These are phyloP conservation scores for Cladorrhinum sp. DNA, from an alignment of 2,329 filamentous ascomycete genomes.

Conservation along the genomic window DNA sequence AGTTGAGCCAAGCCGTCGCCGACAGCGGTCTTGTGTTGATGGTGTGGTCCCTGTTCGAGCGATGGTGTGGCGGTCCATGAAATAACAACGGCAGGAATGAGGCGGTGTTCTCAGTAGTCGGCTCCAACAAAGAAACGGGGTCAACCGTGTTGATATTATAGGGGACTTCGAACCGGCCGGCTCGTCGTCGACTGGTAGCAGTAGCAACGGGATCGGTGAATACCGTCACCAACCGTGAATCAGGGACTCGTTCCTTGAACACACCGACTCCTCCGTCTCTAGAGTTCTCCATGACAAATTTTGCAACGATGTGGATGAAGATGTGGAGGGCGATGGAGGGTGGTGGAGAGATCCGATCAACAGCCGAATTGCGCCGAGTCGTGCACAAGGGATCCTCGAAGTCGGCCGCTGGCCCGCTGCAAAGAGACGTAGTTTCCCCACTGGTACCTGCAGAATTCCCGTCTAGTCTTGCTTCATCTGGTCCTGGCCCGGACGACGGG, in stretches of 20 bases:
- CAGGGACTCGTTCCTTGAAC: no score
- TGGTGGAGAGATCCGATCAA: not conserved
- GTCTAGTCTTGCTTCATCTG: no score
- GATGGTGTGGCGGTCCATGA: not conserved
- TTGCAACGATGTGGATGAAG: not conserved
- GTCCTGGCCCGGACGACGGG: no score
- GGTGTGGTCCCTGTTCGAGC: not conserved
- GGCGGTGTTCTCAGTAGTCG: no score
- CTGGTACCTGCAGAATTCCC: not conserved
- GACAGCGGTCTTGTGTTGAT: not conserved
- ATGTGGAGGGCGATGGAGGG: not conserved
- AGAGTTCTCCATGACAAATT: not conserved
- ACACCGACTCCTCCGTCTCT: not conserved
- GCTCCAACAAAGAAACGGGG: no score
- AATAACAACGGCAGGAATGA: not conserved
- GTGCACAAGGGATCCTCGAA: not conserved
- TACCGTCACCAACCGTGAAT: no score
- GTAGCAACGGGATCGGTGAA: no score
- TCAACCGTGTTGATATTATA: no score
- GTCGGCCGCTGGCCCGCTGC: not conserved
- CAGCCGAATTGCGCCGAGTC: not conserved
- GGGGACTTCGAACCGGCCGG: no score
- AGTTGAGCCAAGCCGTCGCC: not conserved
- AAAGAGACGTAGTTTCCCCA: not conserved
- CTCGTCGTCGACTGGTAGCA: no score